Percentiles rank a stretch among this genome's conserved stretches.
phyloP scores from a whole-genome alignment of 768 basidiomycete genomes.

The Dioszegia hungarica region DNA sequence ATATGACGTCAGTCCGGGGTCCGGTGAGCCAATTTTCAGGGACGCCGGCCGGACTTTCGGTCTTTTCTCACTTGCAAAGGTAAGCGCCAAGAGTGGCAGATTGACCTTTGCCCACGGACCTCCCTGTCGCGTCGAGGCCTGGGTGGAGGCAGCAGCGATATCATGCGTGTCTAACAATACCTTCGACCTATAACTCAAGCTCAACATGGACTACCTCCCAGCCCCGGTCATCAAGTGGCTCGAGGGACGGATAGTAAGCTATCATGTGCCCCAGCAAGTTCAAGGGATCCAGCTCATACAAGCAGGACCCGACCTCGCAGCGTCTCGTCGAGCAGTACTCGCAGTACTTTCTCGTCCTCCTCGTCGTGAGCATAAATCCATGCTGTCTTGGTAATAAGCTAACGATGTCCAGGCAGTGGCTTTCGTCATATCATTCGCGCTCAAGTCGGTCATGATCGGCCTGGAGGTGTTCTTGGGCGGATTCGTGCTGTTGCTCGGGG shows the following conservation, averaged over 20 bases:
- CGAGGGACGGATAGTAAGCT: slow-evolving; percentile 34
- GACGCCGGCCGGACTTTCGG: no score
- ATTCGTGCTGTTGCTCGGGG: slow-evolving; percentile 23
- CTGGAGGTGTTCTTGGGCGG: slow-evolving; percentile 34
- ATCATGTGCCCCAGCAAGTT: slow-evolving; percentile 4
- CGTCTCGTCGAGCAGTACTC: slow-evolving; percentile 25
- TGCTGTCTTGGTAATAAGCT: not conserved
- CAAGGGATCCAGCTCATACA: not conserved
- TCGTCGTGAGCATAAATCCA: slow-evolving; percentile 22
- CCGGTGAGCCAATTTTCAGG: no score
- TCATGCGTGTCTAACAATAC: no score
- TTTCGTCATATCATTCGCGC: slow-evolving; percentile 25
- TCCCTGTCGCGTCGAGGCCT: no score
- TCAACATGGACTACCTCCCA: slow-evolving; percentile 36
- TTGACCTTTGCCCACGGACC: no score
- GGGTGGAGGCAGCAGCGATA: no score
- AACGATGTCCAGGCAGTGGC: slow-evolving; percentile 18
- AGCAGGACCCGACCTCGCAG: slow-evolving; percentile 37
- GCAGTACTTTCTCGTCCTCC: slow-evolving; percentile 29
- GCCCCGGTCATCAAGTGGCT: slow-evolving; percentile 15
- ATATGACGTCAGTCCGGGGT: no score
- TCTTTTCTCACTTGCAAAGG: no score
- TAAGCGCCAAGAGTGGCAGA: no score
- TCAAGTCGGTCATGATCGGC: slow-evolving; percentile 28
- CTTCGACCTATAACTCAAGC: no score